Evolutionary conservation across 1,284 basidiomycete genomes (phyloP), one percentile per base, ranked within the genome.

Genomic region (Tremellales sp.): DNA sequence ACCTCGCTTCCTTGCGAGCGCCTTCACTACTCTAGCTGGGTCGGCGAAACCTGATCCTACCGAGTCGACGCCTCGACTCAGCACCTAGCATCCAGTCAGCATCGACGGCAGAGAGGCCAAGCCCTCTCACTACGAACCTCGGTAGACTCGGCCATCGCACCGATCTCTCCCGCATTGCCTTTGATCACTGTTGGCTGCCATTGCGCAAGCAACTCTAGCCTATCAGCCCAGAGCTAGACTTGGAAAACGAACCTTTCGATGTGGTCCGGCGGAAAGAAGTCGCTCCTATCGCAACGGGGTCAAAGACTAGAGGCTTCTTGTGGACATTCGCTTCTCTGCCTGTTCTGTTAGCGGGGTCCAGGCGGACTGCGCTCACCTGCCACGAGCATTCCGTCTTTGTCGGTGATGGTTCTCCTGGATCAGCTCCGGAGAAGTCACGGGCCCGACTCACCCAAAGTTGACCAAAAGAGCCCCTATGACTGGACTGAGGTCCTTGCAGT

Each of bases 121-220:
- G n/a, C n/a, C n/a, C n/a, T n/a, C n/a, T n/a, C n/a, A n/a, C 11
- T 5, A 51, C 70, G 36, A 41, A 85, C 88, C 76, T 91, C 90
- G n/a, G 70, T 69, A 0, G 84, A 85, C 15, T 84, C 81, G 1
- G 84, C 81, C 12, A 97, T 75, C 0, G 86, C 79, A 0, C 83
- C 89, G 21, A 97, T 84, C 72, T 97, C 94, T 19, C 83, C 91
- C 0, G 90, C 87, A 66, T 97, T 97, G 4, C 93, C 94, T 73
- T 97, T 97, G 75, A 97, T 91, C 17, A 96, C 85, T 17, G 86
- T 86, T 15, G 87, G 83, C 69, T 97, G 92, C 81, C 87, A 94
- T 41, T 80, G 75, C 55, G 87, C 80, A n/a, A 97, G 75, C 12
- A 97, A 79, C 48, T 84, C 87, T 83, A 4, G 23, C 12, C 31